Percentiles rank a stretch among this genome's conserved stretches.
Conservation (phyloP, 2,329 filamentous ascomycete genomes). For the Colletotrichum lini region DNA sequence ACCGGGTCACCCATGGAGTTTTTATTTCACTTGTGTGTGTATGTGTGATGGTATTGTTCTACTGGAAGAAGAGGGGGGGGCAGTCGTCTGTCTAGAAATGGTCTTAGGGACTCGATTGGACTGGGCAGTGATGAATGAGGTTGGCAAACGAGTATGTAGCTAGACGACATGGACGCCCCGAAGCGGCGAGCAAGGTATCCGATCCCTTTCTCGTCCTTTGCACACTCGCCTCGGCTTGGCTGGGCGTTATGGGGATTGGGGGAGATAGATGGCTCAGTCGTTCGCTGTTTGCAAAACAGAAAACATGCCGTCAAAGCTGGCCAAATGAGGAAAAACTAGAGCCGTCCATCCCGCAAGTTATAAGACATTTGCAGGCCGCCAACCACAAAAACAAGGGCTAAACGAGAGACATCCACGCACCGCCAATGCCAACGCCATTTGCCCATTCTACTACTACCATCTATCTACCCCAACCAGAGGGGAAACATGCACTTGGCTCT, state of each 20-base stretch:
- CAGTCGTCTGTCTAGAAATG: constrained; percentile 2
- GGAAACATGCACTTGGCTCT: constrained; percentile 3
- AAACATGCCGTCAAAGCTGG: neutral
- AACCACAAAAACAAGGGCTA: constrained; percentile 33
- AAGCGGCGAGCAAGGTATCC: constrained; percentile 7
- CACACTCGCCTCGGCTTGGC: constrained; percentile 1
- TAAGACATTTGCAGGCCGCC: constrained; percentile 38
- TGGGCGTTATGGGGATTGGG: constrained; percentile 3
- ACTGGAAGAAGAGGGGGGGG: neutral
- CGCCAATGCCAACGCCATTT: constrained; percentile 30
- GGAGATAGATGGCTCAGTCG: neutral
- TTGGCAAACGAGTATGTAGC: constrained; percentile 18
- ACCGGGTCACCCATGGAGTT: constrained; percentile 29
- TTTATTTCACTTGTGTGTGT: neutral
- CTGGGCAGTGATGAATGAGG: constrained; percentile 14
- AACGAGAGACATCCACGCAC: constrained; percentile 38
- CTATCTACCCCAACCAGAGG: constrained; percentile 14
- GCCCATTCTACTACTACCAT: neutral
- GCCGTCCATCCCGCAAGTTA: constrained; percentile 24
- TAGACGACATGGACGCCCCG: constrained; percentile 10
- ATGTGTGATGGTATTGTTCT: constrained; percentile 8
- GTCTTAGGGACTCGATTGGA: constrained; percentile 11
- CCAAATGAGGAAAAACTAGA: constrained; percentile 33
- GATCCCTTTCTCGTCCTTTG: neutral
- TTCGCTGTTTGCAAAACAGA: constrained; percentile 38